Percentiles rank a stretch among this genome's conserved stretches.
These are phyloP conservation scores for Penicillium sp. DNA, from an alignment of 2,329 filamentous ascomycete species.

Conservation along the genomic window DNA sequence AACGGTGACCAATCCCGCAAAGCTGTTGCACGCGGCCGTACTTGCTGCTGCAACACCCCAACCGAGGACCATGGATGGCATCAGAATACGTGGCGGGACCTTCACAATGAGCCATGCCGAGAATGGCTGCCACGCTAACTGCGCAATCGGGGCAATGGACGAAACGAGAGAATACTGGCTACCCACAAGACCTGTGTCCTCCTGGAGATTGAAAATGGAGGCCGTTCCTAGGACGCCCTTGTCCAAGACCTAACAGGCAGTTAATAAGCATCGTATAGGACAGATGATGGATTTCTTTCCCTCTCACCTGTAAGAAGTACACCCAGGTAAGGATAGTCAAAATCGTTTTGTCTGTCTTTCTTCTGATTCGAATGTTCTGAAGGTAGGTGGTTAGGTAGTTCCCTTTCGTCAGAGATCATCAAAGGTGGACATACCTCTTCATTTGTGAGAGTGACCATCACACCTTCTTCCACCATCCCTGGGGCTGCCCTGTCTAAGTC, in stretches of 20 bases:
- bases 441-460: neutral
- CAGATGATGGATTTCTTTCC: neutral
- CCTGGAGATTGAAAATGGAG: neutral
- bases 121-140: neutral
- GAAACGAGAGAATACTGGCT: neutral
- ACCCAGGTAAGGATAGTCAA: neutral
- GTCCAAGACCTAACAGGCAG: neutral
- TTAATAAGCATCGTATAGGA: neutral
- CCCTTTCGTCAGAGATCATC: neutral
- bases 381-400: neutral
- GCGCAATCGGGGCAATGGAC: neutral
- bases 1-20: neutral
- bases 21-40: neutral
- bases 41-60: neutral
- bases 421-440: neutral
- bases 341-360: neutral
- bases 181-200: neutral
- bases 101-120: conserved; percentile 1
- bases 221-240: neutral
- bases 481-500: neutral
- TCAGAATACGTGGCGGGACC: neutral
- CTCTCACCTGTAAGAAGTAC: neutral
- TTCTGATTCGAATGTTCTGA: neutral
- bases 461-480: neutral
- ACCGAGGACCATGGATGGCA: neutral